Base-by-base conservation (phyloP, 2,329 filamentous ascomycete genomes). In the Hypoxylon sp. region DNA sequence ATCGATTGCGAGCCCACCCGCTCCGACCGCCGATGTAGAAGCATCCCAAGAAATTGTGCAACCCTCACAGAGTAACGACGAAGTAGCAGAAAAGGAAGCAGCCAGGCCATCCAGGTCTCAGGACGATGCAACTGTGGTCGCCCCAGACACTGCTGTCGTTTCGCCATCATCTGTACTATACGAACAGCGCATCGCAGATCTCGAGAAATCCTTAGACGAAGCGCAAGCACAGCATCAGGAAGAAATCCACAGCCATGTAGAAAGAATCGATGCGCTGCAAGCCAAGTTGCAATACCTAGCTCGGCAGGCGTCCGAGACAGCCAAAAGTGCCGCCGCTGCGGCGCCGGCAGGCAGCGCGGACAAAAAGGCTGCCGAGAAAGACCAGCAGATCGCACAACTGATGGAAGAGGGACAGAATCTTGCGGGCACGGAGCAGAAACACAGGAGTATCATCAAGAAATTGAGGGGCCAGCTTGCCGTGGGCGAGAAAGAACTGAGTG, bases 391-490 rank as follows among this genome's bases (percentile, higher is more conserved):
- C 68, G 91, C 93, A 2, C 78, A 93, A 42, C 79, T 99, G 10
- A 90, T 99, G 81, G 89, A 96, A 67, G 95, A 99, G 77, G 95
- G 96, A 0, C 90, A 95, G 67, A 92, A 89, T 65, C 81, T 98
- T 7, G 93, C 92, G 1, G 90, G 89, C 67, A 90, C 85, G 0
- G 95, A 99, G 72, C 85, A 97, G 74, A 92, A 92, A 69, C 88
- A 96, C 63, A 82, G 94, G 59, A 85, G 85, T 4, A 88, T 88
- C 3, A 90, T 98, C 68, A 96, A 95, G 74, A 93, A 91, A 69
- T 76, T 98, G 56, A 85, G 88, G 38, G 77, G 80, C 18, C 88
- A 89, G 68, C 74, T 90, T 11, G 77, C 82, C 9, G 85, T 89
- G 43, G 82, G 85, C 29, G 89, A 91, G 60, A 88, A 85, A 70